Evolutionary conservation across 106 monocot genomes (phyloP).

Genomic region (Dendrobium chrysotoxum): DNA sequence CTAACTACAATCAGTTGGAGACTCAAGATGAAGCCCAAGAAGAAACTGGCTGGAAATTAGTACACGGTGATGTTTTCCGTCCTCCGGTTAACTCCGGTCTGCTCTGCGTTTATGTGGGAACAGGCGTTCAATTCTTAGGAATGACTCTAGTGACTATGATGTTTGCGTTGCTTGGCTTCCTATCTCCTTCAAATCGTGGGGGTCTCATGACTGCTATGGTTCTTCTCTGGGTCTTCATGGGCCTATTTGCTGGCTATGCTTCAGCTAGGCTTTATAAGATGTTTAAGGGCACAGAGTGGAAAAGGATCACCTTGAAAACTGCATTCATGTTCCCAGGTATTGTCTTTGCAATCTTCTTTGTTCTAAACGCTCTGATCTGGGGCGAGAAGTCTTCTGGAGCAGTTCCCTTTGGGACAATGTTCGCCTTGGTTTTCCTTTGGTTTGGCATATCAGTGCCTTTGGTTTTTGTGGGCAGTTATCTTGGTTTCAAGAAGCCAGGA

Average conservation of each 20-base stretch:
- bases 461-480: constrained; percentile 58
- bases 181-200: constrained; percentile 70
- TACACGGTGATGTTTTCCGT: constrained; percentile 68
- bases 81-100: constrained; percentile 46
- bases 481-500: constrained; percentile 57
- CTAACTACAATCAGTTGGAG: constrained; percentile 67
- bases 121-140: constrained; percentile 67
- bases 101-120: constrained; percentile 70
- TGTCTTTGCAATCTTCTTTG: constrained; percentile 51
- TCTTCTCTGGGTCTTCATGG: constrained; percentile 78
- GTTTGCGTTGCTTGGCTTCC: constrained; percentile 61
- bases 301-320: constrained; percentile 56
- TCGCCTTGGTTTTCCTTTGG: constrained; percentile 65
- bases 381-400: constrained; percentile 74
- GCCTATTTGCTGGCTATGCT: constrained; percentile 60
- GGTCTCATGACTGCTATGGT: constrained; percentile 76
- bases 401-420: constrained; percentile 73
- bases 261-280: constrained; percentile 62
- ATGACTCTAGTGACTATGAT: constrained; percentile 68
- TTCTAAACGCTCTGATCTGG: constrained; percentile 67
- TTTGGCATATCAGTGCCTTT: constrained; percentile 71
- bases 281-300: constrained; percentile 75
- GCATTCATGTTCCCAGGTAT: constrained; percentile 67
- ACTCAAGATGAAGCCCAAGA: constrained; percentile 75
- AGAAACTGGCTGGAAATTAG: constrained; percentile 76